Percentiles rank a stretch among this genome's conserved stretches.
phyloP scores from a whole-genome alignment of 169 alveolate genomes.

The Cryptosporidium parvum region DNA sequence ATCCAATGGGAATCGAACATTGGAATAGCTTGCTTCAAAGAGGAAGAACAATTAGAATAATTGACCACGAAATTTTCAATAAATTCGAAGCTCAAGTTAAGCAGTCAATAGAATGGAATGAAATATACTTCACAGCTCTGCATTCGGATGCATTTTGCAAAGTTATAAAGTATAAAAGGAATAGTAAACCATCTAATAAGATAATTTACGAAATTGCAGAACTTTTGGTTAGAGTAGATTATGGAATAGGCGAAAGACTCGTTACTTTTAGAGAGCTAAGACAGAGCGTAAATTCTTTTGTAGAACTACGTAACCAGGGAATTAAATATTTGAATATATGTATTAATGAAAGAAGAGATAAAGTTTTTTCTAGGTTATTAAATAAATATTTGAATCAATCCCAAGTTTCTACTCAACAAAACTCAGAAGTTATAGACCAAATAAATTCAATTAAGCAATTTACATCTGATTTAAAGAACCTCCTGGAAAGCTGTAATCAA shows the following conservation, averaged over 20 bases:
- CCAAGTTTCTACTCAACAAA: background rate
- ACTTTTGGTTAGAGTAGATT: slow-evolving; percentile 16
- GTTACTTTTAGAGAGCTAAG: slow-evolving; percentile 25
- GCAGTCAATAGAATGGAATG: slow-evolving; percentile 47
- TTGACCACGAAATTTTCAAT: slow-evolving; percentile 8
- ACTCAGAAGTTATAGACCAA: background rate
- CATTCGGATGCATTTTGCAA: background rate
- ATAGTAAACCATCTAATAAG: slow-evolving; percentile 8
- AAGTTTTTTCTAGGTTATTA: slow-evolving; percentile 5
- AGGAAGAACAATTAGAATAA: slow-evolving; percentile 42
- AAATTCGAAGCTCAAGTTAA: slow-evolving; percentile 7
- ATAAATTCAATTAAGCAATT: background rate
- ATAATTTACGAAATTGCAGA: slow-evolving; percentile 17
- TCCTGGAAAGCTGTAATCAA: slow-evolving; percentile 14
- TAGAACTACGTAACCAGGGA: slow-evolving; percentile 18
- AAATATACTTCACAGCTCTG: background rate
- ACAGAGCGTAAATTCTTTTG: slow-evolving; percentile 18
- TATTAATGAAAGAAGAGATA: slow-evolving; percentile 26
- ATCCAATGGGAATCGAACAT: slow-evolving; percentile 7
- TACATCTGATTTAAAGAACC: background rate
- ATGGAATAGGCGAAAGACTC: slow-evolving; percentile 50
- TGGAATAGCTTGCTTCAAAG: slow-evolving; percentile 45
- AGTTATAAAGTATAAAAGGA: slow-evolving; percentile 1
- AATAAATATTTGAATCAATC: background rate
- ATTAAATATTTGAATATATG: slow-evolving; percentile 16